phyloP scores from a whole-genome alignment of 768 basidiomycete species.

The Tylopilus sp. region DNA sequence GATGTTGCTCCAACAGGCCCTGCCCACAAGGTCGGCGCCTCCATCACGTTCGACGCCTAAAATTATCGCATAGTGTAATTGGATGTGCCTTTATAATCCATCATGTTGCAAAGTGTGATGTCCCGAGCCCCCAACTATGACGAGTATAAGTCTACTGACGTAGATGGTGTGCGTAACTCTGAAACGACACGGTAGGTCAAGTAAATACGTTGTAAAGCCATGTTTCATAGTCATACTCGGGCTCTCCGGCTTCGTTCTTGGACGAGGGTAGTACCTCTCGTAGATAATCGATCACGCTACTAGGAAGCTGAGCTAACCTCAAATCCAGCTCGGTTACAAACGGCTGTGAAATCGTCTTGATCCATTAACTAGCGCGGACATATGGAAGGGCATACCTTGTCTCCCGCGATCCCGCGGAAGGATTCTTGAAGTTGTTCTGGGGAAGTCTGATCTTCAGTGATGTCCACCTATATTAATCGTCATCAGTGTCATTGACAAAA shows the following conservation, averaged over 20 bases:
- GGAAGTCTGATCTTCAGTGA: conserved; percentile 93
- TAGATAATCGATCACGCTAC: conserved; percentile 74
- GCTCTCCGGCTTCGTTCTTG: conserved; percentile 52
- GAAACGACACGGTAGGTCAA: too few relatives aligned
- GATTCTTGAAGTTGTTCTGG: conserved; percentile 89
- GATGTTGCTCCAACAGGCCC: conserved; percentile 60
- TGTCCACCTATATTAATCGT: conserved; percentile 65
- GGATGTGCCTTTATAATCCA: conserved; percentile 17
- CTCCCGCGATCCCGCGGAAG: conserved; percentile 86
- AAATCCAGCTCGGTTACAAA: conserved; percentile 94
- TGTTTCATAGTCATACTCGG: conserved; percentile 75
- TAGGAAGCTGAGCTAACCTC: conserved; percentile 75
- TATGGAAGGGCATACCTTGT: conserved; percentile 59
- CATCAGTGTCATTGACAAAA: conserved; percentile 1
- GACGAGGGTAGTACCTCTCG: conserved; percentile 72
- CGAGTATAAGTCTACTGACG: neutral
- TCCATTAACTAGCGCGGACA: neutral
- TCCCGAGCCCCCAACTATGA: neutral
- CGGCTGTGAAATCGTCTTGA: conserved; percentile 48
- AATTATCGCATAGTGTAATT: conserved; percentile 21
- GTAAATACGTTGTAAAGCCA: conserved; percentile 81
- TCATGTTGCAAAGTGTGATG: neutral
- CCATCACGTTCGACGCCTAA: conserved; percentile 72
- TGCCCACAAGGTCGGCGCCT: conserved; percentile 82
- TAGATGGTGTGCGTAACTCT: too few relatives aligned